Base-by-base conservation (phyloP, 2,329 filamentous ascomycete genomes). In the Pseudofabraea citricarpa region DNA sequence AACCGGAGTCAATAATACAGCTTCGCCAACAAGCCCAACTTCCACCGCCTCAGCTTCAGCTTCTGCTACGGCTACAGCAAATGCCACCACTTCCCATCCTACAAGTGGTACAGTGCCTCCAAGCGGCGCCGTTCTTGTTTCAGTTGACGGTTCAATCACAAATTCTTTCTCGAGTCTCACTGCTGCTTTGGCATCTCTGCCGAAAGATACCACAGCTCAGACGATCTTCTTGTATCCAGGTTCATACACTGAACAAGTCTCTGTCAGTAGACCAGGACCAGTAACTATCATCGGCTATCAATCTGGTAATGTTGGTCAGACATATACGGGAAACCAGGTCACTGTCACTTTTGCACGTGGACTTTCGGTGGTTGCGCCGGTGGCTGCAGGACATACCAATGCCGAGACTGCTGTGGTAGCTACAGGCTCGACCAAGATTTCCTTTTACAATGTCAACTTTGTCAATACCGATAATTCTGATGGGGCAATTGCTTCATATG, bases 361-460 rank as follows among this genome's bases (percentile, higher is more conserved):
- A 3, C 41, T 49, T 13, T 49, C 47, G 21, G 55, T 54, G 12
- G 50, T 56, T 10, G 46, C 53, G 6, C 52, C 53, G 5, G 40
- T 54, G 5, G 46, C 59, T n/a, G 48, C 48, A 2, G 55, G 55
- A 6, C 53, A 54, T 27, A 50, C 53, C 8, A 37, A 57, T 41
- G 56, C 60, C 2, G 55, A 57, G 24, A 57, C 55, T 6, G 52
- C 55, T 7, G 52, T 54, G 4, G 16, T 57, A 13, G 29, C 52
- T 2, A 55, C 55, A 9, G 47, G 50, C 6, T 55, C 50, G 2
- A 55, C 38, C 23, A 46, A 48, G 23, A 55, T 57, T 16, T 43
- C 55, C 5, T 49, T 78, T 22, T 79, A 79, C 65, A 79, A 78
- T 54, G 66, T 80, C 63, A 76, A 79, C 56, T 60, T 76, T 2